Evolutionary conservation across 2,329 filamentous ascomycete species (phyloP).

Genomic region (Simplicillium sp.): DNA sequence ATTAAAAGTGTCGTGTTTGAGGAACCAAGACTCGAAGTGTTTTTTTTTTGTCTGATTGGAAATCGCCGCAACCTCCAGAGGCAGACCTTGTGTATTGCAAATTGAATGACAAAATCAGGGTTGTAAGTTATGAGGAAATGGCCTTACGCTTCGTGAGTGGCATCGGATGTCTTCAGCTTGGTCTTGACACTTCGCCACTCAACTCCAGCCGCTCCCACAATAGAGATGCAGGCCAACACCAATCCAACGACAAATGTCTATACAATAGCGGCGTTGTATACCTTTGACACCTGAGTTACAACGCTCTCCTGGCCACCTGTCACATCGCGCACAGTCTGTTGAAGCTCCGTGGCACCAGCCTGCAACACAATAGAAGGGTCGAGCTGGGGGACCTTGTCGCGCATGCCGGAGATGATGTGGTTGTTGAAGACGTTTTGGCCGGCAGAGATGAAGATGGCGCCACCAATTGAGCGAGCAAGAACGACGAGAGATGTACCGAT

Average conservation of each 20-base stretch:
- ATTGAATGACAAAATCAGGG: no score
- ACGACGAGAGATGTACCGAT: neutral
- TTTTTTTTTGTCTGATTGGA: no score
- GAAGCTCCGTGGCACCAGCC: neutral
- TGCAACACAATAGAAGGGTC: neutral
- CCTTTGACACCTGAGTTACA: neutral
- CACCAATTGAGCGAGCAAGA: constrained; percentile 14
- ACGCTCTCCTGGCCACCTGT: neutral
- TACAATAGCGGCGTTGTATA: neutral
- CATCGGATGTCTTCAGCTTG: no score
- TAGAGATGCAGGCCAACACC: neutral
- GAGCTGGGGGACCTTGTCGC: neutral
- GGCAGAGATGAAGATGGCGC: constrained; percentile 31
- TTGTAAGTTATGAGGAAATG: no score
- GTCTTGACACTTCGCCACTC: neutral
- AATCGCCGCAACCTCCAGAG: no score
- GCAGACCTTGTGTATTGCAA: no score
- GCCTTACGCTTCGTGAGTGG: no score
- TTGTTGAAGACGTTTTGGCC: constrained; percentile 33
- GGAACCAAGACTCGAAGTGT: no score
- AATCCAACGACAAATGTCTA: neutral
- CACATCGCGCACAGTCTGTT: neutral
- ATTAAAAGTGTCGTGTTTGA: no score
- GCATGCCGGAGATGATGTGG: constrained; percentile 9
- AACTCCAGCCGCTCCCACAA: neutral